Percentiles rank a stretch among this genome's conserved stretches.
Conservation (phyloP, 2,329 filamentous ascomycete species). For the Tolypocladium inflatum region DNA sequence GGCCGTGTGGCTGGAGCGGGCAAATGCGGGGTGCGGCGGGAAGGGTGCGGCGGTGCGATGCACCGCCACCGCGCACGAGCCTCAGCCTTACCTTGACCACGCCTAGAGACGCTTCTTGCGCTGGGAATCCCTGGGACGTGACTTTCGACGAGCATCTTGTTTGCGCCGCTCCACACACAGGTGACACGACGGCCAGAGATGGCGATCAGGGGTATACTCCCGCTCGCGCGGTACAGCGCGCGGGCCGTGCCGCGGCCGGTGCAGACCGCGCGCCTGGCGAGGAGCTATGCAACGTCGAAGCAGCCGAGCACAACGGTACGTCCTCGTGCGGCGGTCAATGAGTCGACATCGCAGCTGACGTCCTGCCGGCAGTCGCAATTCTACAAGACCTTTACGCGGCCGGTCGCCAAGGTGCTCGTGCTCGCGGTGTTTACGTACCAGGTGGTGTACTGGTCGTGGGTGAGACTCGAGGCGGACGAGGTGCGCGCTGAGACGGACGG, state of each 20-base stretch:
- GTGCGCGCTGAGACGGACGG: conserved; percentile 48
- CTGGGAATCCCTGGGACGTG: neutral
- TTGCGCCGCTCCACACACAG: neutral
- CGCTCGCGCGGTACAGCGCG: neutral
- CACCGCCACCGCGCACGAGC: neutral
- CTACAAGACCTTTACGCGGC: conserved; percentile 66
- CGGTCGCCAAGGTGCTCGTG: conserved; percentile 64
- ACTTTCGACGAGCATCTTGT: neutral
- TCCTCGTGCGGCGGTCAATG: too few species aligned
- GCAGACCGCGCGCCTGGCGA: neutral
- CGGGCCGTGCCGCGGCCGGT: neutral
- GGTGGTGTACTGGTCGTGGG: conserved; percentile 64
- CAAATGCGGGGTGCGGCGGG: neutral
- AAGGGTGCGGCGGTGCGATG: neutral
- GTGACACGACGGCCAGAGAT: neutral
- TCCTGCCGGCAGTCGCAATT: conserved; percentile 44
- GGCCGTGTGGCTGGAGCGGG: neutral
- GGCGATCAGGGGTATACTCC: neutral
- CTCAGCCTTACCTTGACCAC: neutral
- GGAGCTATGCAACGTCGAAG: neutral
- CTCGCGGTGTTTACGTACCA: conserved; percentile 73
- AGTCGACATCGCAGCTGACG: neutral
- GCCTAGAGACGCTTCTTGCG: neutral
- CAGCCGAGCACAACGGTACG: conserved; percentile 3
- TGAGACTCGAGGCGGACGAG: conserved; percentile 65